These are phyloP conservation scores for Fraxinus greggii DNA, from an alignment of 305 asterid genomes.

Conservation along the genomic window DNA sequence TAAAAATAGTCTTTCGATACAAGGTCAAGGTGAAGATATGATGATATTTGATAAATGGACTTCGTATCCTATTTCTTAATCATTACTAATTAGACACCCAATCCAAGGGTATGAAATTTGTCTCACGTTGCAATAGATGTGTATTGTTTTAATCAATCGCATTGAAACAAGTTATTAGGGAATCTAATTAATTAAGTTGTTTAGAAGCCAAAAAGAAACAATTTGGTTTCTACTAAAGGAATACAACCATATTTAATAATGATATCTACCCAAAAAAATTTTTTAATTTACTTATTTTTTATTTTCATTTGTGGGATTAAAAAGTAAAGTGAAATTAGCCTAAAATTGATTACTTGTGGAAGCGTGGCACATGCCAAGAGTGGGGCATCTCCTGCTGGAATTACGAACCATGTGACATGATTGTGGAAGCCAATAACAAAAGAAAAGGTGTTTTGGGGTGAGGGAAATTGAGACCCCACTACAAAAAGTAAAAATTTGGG, in stretches of 20 bases:
- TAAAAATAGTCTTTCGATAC: neutral
- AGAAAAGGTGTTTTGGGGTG: neutral
- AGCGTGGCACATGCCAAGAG: constrained; percentile 27
- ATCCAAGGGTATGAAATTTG: constrained; percentile 19
- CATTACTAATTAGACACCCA: constrained; percentile 28
- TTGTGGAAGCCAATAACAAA: constrained; percentile 22
- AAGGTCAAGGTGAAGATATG: neutral
- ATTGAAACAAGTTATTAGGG: neutral
- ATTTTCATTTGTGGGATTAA: neutral
- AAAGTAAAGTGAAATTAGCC: neutral
- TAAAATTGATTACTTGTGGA: neutral
- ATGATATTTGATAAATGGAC: constrained; percentile 10
- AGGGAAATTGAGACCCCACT: constrained; percentile 27
- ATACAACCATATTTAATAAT: neutral
- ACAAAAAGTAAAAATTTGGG: constrained; percentile 9
- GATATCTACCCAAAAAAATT: neutral
- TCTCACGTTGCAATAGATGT: neutral
- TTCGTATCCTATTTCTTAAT: constrained; percentile 5
- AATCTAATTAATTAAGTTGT: neutral
- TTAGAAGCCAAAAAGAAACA: neutral
- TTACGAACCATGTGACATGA: constrained; percentile 31
- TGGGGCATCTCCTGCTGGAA: constrained; percentile 4
- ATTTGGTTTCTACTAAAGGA: neutral
- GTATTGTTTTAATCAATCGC: constrained; percentile 23
- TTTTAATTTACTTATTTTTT: too few relatives aligned